phyloP scores from a whole-genome alignment of 371 early-diverging fungal genomes.

The Circinella minor region DNA sequence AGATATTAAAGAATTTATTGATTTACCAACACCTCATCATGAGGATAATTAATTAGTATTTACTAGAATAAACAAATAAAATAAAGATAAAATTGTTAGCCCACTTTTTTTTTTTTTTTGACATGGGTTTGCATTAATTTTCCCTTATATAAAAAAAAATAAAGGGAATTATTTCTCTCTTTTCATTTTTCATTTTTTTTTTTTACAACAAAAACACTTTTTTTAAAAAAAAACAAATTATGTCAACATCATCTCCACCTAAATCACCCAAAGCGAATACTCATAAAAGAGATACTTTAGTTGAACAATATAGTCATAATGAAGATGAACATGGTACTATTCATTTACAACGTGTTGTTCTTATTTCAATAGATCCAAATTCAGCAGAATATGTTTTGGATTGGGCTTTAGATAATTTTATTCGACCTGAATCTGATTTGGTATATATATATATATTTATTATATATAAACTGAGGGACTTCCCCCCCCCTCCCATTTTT shows the following conservation, averaged over 20 bases:
- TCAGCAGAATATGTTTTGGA: slow-evolving; percentile 46
- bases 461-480: too few relatives aligned
- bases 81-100: too few relatives aligned
- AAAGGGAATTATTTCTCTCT: background rate
- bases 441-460: slow-evolving; percentile 31
- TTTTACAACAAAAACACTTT: too few relatives aligned
- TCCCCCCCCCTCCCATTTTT: too few relatives aligned
- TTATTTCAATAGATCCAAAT: slow-evolving; percentile 41
- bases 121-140: too few relatives aligned
- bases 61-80: too few relatives aligned
- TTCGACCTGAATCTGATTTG: slow-evolving; percentile 41
- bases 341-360: slow-evolving; percentile 35
- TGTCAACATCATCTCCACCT: background rate
- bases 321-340: slow-evolving; percentile 9
- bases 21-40: slow-evolving; percentile 15
- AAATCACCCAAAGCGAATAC: background rate
- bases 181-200: background rate
- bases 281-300: slow-evolving; percentile 17
- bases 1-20: slow-evolving; percentile 52
- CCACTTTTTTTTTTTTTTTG: too few relatives aligned
- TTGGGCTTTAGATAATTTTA: slow-evolving; percentile 58
- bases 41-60: background rate
- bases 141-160: background rate
- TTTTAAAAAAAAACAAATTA: background rate
- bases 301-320: slow-evolving; percentile 18